These are phyloP conservation scores for Solanum paucissectum DNA, from an alignment of 257 asterid genomes.

Conservation along the genomic window DNA sequence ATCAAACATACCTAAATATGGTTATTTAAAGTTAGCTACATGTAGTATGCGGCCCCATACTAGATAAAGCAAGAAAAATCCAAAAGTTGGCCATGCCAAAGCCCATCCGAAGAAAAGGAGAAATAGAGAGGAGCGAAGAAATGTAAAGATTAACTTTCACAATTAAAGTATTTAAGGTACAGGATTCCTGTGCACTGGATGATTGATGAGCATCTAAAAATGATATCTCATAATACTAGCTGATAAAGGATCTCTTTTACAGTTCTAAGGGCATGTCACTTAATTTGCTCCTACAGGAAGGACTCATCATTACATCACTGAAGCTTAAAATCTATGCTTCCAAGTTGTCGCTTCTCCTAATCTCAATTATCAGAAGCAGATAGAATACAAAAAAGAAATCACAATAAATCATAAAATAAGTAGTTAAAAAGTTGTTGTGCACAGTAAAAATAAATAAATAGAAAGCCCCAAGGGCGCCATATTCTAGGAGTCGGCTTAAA, in stretches of 20 bases:
- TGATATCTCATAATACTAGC: background rate
- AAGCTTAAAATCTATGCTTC: background rate
- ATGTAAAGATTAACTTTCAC: background rate
- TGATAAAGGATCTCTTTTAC: background rate
- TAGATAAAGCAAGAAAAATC: background rate
- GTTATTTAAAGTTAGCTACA: background rate
- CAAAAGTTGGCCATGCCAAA: background rate
- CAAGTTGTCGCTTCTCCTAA: background rate
- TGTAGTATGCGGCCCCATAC: background rate
- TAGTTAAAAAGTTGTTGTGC: background rate
- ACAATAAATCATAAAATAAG: background rate
- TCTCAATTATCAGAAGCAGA: background rate
- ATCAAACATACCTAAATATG: constrained; percentile 64
- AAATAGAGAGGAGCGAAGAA: background rate
- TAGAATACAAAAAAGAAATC: background rate
- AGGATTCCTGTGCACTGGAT: background rate
- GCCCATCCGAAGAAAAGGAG: background rate
- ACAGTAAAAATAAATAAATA: background rate
- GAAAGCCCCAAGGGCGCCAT: too few relatives aligned
- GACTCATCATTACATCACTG: background rate
- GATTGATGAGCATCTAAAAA: background rate
- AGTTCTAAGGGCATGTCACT: background rate
- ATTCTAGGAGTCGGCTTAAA: too few relatives aligned
- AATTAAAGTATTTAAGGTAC: background rate
- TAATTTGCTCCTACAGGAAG: background rate